These are phyloP conservation scores for Serendipita sp. DNA, from an alignment of 768 basidiomycete species.

Conservation along the genomic window DNA sequence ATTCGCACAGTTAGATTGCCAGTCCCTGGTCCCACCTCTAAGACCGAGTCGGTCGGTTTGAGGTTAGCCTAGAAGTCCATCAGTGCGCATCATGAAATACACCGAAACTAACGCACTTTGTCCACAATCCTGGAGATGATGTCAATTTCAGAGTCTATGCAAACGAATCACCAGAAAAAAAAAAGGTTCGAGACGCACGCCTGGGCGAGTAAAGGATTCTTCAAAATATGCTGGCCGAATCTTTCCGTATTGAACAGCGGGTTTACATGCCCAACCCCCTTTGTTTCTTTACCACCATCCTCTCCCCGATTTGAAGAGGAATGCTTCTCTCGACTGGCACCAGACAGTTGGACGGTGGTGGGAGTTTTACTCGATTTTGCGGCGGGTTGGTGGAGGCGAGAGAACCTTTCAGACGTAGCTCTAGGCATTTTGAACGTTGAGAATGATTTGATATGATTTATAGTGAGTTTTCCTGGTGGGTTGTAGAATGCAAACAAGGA, in stretches of 20 bases:
- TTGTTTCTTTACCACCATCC: slow-evolving; percentile 20
- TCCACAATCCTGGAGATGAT: slow-evolving; percentile 37
- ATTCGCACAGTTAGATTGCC: slow-evolving; percentile 93
- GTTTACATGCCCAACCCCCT: slow-evolving; percentile 39
- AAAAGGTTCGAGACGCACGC: slow-evolving; percentile 36
- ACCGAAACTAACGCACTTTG: slow-evolving; percentile 25
- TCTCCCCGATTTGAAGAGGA: neutral
- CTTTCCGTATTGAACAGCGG: slow-evolving; percentile 89
- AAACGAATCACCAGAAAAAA: slow-evolving; percentile 11
- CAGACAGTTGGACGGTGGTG: slow-evolving; percentile 17
- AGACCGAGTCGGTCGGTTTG: slow-evolving; percentile 84
- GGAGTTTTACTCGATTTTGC: slow-evolving; percentile 37
- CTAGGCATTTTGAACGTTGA: slow-evolving; percentile 43
- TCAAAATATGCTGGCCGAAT: slow-evolving; percentile 96
- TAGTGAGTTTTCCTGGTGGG: neutral
- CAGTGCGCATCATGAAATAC: neutral
- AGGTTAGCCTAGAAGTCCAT: slow-evolving; percentile 55
- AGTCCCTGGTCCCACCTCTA: slow-evolving; percentile 96
- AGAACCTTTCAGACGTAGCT: slow-evolving; percentile 61
- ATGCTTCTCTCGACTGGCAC: slow-evolving; percentile 9
- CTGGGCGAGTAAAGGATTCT: slow-evolving; percentile 83
- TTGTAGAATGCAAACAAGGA: too few species aligned
- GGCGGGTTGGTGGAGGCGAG: slow-evolving; percentile 48
- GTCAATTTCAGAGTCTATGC: neutral
- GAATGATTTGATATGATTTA: neutral